Base-by-base conservation (phyloP, 768 basidiomycete species). In the Lentinula edodes region DNA sequence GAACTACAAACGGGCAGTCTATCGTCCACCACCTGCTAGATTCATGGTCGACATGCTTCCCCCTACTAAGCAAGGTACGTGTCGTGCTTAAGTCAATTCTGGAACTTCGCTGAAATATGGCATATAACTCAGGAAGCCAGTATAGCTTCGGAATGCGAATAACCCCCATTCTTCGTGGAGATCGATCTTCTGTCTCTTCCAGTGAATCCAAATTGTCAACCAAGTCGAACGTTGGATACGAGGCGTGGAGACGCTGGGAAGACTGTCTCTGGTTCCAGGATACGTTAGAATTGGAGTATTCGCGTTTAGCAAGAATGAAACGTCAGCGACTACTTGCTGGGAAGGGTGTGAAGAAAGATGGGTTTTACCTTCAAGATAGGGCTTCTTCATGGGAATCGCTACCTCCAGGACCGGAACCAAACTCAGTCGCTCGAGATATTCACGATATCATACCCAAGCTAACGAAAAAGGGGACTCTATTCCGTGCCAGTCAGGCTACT, bases 301-400 rank as follows among this genome's bases (percentile, higher is more conserved):
- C 74, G 18, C 76, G 78, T 28, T 77, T 84, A 65, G 86, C 91
- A 13, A 78, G 84, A 35, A 80, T 83, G 66, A 92, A 91, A 74
- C 86, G 85, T 13, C 77, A 75, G 32, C 85, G 89, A 36, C 82
- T 93, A 10, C 72, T 76, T 5, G 82, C 84, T 15, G 91, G 91
- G 0, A 92, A 90, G 67, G 89, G 90, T 13, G 80, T 91, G 76
- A 87, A 89, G 77, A 87, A 86, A 60, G 84, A 88, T 16, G 79
- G 90, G 2, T 83, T 90, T 62, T 81, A 89, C 62, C 83, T 85
- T 62, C 81, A 85, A 36, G 87, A 91, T 68, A 77, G 80, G 60
- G 91, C 91, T 1, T 86, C 91, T 0, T 93, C 91, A 13, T 93
- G 88, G 78, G 91, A 93, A 57, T 92, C 90, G 0, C 79, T 93